Percentiles rank a stretch among this genome's conserved stretches.
phyloP scores from a whole-genome alignment of 257 asterid genomes.

The Fraxinus quadrangulata region DNA sequence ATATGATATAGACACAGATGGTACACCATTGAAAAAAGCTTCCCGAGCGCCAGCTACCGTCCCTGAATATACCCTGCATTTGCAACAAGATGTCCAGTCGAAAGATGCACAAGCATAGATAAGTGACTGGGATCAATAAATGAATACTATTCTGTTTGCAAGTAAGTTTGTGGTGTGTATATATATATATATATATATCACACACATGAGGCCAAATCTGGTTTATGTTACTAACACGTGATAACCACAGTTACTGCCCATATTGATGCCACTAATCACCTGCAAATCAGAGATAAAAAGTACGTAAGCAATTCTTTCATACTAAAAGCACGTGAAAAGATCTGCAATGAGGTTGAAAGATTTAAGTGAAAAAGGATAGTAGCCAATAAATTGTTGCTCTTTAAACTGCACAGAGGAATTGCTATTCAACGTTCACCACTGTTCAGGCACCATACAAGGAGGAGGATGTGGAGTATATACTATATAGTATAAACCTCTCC shows the following conservation, averaged over 20 bases:
- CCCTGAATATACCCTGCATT: slow-evolving; percentile 80
- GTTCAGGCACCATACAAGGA: background rate
- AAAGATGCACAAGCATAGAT: background rate
- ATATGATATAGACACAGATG: slow-evolving; percentile 77
- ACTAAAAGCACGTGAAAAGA: slow-evolving; percentile 6
- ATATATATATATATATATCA: no score
- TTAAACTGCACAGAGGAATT: slow-evolving; percentile 15
- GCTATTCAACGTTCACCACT: background rate
- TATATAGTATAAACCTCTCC: background rate
- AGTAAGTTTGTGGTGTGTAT: background rate
- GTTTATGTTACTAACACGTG: slow-evolving; percentile 57
- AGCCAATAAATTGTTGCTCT: slow-evolving; percentile 11
- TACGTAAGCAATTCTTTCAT: slow-evolving; percentile 13
- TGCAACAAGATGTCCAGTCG: slow-evolving; percentile 33
- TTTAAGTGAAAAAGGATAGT: slow-evolving; percentile 10
- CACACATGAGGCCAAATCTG: slow-evolving; percentile 9
- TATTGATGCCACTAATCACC: slow-evolving; percentile 91
- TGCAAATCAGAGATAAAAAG: slow-evolving; percentile 39
- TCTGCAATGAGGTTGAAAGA: background rate
- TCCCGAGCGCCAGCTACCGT: slow-evolving; percentile 98
- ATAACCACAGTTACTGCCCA: slow-evolving; percentile 90
- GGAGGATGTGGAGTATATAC: background rate
- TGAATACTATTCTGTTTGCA: background rate
- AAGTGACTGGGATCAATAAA: slow-evolving; percentile 3
- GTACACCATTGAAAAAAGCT: slow-evolving; percentile 75